Conservation (phyloP, 371 early-diverging fungal species). For the Mucor irregularis region DNA sequence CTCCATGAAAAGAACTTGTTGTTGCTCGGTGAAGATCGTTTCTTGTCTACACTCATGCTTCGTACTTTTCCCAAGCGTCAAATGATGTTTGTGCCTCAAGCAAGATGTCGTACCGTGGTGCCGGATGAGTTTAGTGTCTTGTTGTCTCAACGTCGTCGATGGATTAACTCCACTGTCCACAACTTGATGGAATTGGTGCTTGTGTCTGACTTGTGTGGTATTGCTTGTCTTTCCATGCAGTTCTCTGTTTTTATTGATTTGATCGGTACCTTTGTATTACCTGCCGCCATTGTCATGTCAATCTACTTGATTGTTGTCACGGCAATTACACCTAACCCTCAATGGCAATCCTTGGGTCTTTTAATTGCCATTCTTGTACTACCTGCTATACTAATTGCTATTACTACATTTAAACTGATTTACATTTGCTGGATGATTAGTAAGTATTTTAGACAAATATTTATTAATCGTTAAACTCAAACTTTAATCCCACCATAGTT, state of each 20-base stretch:
- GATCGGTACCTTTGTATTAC: constrained; percentile 81
- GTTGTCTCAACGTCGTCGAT: constrained; percentile 85
- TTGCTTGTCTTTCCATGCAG: constrained; percentile 88
- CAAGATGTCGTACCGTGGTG: constrained; percentile 82
- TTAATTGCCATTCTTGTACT: constrained; percentile 71
- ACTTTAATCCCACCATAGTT: constrained; percentile 30
- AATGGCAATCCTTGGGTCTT: constrained; percentile 68
- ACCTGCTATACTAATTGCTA: constrained; percentile 84
- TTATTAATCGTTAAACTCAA: neutral
- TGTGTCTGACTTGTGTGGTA: constrained; percentile 87
- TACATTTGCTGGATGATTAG: constrained; percentile 83
- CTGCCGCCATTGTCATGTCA: constrained; percentile 76
- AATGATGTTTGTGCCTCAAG: constrained; percentile 92
- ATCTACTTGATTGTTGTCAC: constrained; percentile 53
- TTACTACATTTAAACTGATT: constrained; percentile 80
- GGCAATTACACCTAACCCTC: constrained; percentile 47
- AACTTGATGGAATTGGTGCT: constrained; percentile 90
- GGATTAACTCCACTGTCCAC: constrained; percentile 94
- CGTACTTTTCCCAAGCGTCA: constrained; percentile 91
- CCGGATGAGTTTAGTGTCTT: constrained; percentile 81
- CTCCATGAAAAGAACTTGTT: constrained; percentile 95
- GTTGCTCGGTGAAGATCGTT: constrained; percentile 95
- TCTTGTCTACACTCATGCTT: constrained; percentile 92
- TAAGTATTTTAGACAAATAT: constrained; percentile 26
- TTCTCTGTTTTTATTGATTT: constrained; percentile 84